phyloP scores from a whole-genome alignment of 2,329 filamentous ascomycete species.

The Xylaria sp. region DNA sequence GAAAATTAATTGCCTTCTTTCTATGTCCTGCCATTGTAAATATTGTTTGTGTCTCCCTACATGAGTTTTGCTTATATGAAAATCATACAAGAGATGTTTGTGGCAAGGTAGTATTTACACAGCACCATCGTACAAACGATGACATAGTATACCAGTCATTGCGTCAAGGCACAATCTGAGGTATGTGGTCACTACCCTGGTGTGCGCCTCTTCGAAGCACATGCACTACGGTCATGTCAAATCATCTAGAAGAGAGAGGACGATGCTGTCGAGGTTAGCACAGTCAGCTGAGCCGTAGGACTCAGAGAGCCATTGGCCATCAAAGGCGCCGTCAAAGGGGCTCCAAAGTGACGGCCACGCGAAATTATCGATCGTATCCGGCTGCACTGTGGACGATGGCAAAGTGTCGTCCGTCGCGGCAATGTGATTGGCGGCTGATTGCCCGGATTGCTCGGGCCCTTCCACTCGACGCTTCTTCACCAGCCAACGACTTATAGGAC shows the following conservation, averaged over 20 bases:
- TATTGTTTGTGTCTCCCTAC: not conserved
- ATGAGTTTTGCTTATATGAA: not conserved
- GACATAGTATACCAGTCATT: not conserved
- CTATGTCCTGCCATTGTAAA: not conserved
- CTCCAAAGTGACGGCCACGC: conserved; percentile 23
- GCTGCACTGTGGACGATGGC: conserved; percentile 11
- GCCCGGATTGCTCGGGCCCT: not conserved
- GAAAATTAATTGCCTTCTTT: not conserved
- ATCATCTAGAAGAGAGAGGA: conserved; percentile 32
- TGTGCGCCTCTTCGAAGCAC: not conserved
- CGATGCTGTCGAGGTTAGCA: conserved; percentile 28
- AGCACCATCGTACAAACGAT: not conserved
- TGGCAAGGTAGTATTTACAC: conserved; percentile 4
- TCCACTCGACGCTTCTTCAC: conserved; percentile 28
- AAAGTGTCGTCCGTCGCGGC: not conserved
- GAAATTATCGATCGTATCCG: not conserved
- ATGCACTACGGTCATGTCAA: conserved; percentile 10
- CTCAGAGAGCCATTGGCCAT: conserved; percentile 29
- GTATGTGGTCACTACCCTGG: not conserved
- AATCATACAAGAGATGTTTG: not conserved
- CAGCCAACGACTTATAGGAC: conserved; percentile 31
- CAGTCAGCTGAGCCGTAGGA: conserved; percentile 28
- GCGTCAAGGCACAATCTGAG: not conserved
- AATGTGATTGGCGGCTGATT: conserved; percentile 3
- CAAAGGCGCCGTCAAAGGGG: conserved; percentile 22